Percentiles rank a stretch among this genome's conserved stretches.
These are phyloP conservation scores for Pleurotus tuber-regium DNA, from an alignment of 768 basidiomycete species.

Conservation along the genomic window DNA sequence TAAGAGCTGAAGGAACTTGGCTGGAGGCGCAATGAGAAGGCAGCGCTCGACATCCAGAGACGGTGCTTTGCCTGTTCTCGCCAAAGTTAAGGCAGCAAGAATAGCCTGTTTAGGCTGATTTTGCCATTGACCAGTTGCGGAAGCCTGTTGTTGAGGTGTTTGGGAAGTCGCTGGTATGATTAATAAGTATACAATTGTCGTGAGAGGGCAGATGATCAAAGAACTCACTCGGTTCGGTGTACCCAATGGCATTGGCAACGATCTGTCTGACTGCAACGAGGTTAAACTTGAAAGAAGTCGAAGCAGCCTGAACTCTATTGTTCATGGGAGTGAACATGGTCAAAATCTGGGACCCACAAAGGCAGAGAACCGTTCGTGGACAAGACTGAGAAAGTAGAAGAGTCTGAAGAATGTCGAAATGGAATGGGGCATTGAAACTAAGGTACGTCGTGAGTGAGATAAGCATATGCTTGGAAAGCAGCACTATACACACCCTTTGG, in stretches of 20 bases:
- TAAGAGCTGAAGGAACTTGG: slow-evolving; percentile 61
- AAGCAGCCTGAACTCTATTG: slow-evolving; percentile 20
- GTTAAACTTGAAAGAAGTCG: not conserved
- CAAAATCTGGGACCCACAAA: slow-evolving; percentile 59
- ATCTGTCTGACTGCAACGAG: slow-evolving; percentile 4
- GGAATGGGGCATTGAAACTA: slow-evolving; percentile 47
- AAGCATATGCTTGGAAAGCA: not conserved
- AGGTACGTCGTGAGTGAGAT: not conserved
- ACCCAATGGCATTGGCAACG: slow-evolving; percentile 11
- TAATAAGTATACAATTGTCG: no score
- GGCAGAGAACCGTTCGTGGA: slow-evolving; percentile 61
- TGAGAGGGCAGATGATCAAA: not conserved
- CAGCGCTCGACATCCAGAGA: slow-evolving; percentile 66
- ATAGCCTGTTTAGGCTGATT: slow-evolving; percentile 58
- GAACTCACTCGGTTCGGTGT: slow-evolving; percentile 5
- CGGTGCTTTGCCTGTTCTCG: slow-evolving; percentile 61
- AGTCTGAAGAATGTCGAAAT: slow-evolving; percentile 65
- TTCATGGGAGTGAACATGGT: slow-evolving; percentile 37
- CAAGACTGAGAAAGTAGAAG: slow-evolving; percentile 63
- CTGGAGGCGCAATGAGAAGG: slow-evolving; percentile 54
- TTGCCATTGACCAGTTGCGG: slow-evolving; percentile 28
- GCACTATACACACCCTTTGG: slow-evolving; percentile 52
- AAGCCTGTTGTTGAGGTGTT: not conserved
- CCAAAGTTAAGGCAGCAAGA: slow-evolving; percentile 52
- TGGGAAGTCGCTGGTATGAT: not conserved